Conservation (phyloP, 2,329 filamentous ascomycete species). For the Calonectria leucothoes region DNA sequence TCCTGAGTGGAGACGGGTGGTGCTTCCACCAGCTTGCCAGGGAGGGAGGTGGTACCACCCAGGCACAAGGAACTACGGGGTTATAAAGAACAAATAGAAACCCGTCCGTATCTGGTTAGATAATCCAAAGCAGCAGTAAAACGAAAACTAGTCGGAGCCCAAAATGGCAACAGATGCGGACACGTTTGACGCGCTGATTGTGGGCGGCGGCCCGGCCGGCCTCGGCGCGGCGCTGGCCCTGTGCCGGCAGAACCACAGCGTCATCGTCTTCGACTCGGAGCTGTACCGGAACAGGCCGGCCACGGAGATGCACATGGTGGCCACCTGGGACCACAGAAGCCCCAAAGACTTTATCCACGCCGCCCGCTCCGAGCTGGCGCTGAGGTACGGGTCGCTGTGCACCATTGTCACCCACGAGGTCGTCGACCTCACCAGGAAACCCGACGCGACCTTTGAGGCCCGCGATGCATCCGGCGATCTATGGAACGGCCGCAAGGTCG, state of each 20-base stretch:
- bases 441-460: background rate
- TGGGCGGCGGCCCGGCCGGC: background rate
- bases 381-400: background rate
- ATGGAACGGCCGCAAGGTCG: background rate
- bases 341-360: background rate
- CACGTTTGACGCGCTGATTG: background rate
- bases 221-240: background rate
- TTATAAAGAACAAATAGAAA: background rate
- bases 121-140: background rate
- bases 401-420: background rate
- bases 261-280: background rate
- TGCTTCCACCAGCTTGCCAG: background rate
- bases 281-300: background rate
- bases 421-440: background rate
- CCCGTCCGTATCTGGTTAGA: background rate
- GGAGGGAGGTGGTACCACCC: background rate
- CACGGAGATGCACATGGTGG: background rate
- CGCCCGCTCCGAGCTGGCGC: background rate
- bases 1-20: background rate
- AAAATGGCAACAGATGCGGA: background rate
- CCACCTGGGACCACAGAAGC: background rate
- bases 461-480: background rate
- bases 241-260: background rate
- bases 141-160: background rate
- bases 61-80: background rate